Evolutionary conservation across 495 filamentous ascomycete genomes (phyloP).

Genomic region (Neurospora sp.): DNA sequence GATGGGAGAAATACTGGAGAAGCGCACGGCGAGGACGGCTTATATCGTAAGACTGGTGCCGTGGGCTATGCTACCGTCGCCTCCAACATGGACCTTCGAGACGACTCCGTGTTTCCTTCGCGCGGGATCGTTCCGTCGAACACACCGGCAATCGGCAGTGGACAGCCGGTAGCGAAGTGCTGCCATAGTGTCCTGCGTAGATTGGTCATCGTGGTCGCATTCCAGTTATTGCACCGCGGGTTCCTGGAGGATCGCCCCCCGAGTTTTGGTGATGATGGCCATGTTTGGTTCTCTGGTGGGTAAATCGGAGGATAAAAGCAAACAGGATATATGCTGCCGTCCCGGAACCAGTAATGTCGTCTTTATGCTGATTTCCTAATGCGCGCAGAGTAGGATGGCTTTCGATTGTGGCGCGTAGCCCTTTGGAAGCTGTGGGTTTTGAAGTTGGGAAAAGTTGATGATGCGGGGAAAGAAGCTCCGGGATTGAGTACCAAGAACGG

Average conservation of each 20-base stretch:
- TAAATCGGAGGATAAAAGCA: background rate
- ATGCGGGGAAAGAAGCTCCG: background rate
- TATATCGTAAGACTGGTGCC: background rate
- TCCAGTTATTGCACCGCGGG: background rate
- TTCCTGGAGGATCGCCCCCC: background rate
- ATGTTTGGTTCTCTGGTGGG: background rate
- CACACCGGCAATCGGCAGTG: background rate
- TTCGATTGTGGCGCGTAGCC: background rate
- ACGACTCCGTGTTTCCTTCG: background rate
- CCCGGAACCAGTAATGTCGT: background rate
- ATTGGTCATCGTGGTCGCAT: background rate
- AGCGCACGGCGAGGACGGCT: background rate
- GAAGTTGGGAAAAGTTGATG: background rate
- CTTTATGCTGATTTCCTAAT: background rate
- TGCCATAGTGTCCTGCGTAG: background rate
- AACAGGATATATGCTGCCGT: background rate
- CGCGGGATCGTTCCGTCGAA: background rate
- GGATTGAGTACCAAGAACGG: background rate
- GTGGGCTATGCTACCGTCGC: too few species aligned
- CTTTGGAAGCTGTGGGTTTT: background rate
- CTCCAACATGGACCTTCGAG: background rate
- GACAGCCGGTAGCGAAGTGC: background rate
- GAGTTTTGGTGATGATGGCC: background rate
- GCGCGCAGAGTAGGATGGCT: background rate
- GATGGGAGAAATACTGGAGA: background rate